These are phyloP conservation scores for Debaryomyces fabryi DNA, from an alignment of 1,139 yeast genomes.

Conservation along the genomic window DNA sequence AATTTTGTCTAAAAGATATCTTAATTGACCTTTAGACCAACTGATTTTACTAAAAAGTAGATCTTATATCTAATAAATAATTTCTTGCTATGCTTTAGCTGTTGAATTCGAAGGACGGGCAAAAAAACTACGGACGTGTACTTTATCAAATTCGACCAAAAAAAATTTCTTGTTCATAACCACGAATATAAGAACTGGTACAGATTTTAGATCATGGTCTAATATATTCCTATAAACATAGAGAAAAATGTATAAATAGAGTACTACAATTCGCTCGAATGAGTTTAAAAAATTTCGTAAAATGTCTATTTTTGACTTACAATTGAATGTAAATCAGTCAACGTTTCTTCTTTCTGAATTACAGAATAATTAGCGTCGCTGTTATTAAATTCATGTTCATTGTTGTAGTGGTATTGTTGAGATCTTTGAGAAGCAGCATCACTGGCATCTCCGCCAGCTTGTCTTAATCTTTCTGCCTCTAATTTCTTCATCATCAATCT, in stretches of 20 bases:
- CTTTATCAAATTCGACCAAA: not conserved
- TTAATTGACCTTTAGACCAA: constrained; percentile 1
- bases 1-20: not conserved
- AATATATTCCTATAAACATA: constrained; percentile 1
- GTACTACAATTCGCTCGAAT: not conserved
- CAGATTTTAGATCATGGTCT: not conserved
- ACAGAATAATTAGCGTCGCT: constrained; percentile 11
- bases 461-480: constrained; percentile 22
- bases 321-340: constrained; percentile 55
- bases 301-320: constrained; percentile 18
- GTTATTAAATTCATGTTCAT: not conserved
- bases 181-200: not conserved
- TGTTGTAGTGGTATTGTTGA: not conserved
- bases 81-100: constrained; percentile 8
- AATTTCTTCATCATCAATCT: constrained; percentile 47
- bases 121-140: constrained; percentile 3
- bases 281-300: not conserved
- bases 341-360: constrained; percentile 54
- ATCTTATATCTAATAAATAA: not conserved
- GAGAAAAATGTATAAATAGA: not conserved
- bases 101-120: constrained; percentile 5
- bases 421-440: constrained; percentile 4
- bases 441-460: constrained; percentile 11
- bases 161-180: constrained; percentile 6
- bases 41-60: not conserved